Evolutionary conservation across 2,329 filamentous ascomycete genomes (phyloP).

Genomic region (Venturia asperata): DNA sequence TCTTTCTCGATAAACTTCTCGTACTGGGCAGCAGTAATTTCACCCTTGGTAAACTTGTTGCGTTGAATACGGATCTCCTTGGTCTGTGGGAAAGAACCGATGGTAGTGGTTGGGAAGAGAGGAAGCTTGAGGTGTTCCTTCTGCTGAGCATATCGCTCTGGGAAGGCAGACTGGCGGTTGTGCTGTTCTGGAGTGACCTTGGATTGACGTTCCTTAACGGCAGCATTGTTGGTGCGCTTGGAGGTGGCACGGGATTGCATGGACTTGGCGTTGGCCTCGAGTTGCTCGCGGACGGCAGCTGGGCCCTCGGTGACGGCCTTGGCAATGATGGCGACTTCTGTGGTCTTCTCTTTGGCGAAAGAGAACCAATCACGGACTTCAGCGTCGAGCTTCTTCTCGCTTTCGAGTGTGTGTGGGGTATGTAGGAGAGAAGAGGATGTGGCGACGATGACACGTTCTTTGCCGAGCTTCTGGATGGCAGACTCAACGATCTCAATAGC

Average conservation of each 20-base stretch:
- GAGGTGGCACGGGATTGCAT: constrained; percentile 86
- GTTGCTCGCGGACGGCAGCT: constrained; percentile 74
- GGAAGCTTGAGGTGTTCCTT: constrained; percentile 89
- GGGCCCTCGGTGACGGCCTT: constrained; percentile 95
- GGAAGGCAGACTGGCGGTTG: constrained; percentile 88
- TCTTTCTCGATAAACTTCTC: constrained; percentile 99
- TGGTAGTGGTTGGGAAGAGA: constrained; percentile 97
- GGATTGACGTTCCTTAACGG: constrained; percentile 93
- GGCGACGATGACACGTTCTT: constrained; percentile 93
- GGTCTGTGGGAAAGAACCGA: constrained; percentile 98
- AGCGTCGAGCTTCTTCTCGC: constrained; percentile 94
- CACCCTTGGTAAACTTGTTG: constrained; percentile 98
- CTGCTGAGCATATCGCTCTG: constrained; percentile 76
- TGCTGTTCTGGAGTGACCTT: constrained; percentile 79
- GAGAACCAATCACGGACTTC: constrained; percentile 98
- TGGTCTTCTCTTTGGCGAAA: constrained; percentile 90
- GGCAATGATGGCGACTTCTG: constrained; percentile 85
- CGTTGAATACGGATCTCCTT: constrained; percentile 95
- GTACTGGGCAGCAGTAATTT: constrained; percentile 87
- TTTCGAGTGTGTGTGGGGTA: constrained; percentile 94
- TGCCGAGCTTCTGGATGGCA: constrained; percentile 90
- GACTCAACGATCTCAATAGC: constrained; percentile 86
- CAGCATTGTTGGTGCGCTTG: constrained; percentile 90
- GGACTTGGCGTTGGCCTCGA: constrained; percentile 96
- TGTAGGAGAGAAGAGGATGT: constrained; percentile 97